Evolutionary conservation across 441 rosid species (phyloP), one percentile per base, ranked within the genome.

Genomic region (Iberis amara): DNA sequence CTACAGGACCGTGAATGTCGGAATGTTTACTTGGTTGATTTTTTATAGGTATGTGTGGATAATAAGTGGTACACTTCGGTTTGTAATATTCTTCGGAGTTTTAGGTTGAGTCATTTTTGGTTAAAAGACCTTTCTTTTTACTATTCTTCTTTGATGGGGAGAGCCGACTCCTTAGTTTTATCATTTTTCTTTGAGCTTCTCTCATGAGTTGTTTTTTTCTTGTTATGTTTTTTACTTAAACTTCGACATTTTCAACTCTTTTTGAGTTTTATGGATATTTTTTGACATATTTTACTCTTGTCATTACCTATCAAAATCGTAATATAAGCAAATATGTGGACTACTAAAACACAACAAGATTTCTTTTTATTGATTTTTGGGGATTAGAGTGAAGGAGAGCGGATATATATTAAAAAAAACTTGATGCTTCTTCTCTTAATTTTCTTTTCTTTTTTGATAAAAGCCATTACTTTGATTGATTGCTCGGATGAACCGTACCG

Each of bases 1-100:
- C 27, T 24, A 24, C 33, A 7, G 7, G 33, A 30, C 33, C 6
- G 33, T 30, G 6, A 28, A 5, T 6, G 15, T 56, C 40, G 6
- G 32, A 33, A 51, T 38, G 55, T 45, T 65, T 26, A n/a, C 18
- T 18, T 11, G 6, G 39, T 26, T 51, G 18, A 42, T 31, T 21
- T n/a, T 52, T 51, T 39, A 57, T 66, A 59, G 46, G 50, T 46
- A 52, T 65, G 51, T 64, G 69, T 65, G 69, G 69, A 65, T 57
- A 65, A 57, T 57, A 58, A 44, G 38, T 47, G 28, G 6, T 8
- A 2, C 30, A 49, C 35, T 66, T 59, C 18, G 10, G 9, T 66
- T 35, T 59, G 65, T 65, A 65, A 40, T 58, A 59, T 65, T 66
- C 65, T 33, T 33, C 10, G 35, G 35, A 8, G 7, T 12, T 35